Evolutionary conservation across 176 grass and related monocot species (phyloP).

Genomic region (Musa acuminata): DNA sequence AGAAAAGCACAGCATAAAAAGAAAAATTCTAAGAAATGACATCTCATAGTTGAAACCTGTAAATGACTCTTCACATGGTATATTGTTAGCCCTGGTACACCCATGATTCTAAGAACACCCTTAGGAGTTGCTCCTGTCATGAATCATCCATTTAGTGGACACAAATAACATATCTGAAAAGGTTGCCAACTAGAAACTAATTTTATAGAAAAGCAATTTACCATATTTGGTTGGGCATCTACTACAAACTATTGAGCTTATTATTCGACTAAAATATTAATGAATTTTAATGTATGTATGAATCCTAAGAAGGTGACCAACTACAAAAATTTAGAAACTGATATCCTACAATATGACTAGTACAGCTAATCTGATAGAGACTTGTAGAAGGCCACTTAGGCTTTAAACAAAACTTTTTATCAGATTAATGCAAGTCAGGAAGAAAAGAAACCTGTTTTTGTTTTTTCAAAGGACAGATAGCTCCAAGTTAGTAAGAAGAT

Average conservation of each 20-base stretch:
- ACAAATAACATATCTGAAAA: not conserved
- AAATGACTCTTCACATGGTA: constrained; percentile 46
- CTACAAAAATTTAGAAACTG: not conserved
- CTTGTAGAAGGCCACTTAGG: not conserved
- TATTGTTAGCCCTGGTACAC: constrained; percentile 33
- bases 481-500: not conserved
- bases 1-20: not conserved
- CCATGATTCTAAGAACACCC: constrained; percentile 40
- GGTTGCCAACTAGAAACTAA: not conserved
- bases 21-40: not conserved
- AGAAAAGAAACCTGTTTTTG: not conserved
- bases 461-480: not conserved
- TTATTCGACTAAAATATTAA: not conserved
- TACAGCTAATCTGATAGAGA: not conserved
- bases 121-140: constrained; percentile 39
- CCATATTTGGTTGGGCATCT: not conserved
- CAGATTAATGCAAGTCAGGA: too few relatives aligned
- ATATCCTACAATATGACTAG: not conserved
- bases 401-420: not conserved
- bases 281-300: not conserved
- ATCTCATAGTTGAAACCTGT: constrained; percentile 17
- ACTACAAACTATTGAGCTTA: not conserved
- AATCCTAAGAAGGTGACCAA: not conserved
- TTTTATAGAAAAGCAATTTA: not conserved
- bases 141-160: not conserved